These are phyloP conservation scores for Phytophthora pseudosyringae DNA, from an alignment of 352 stramenopile genomes.

Conservation along the genomic window DNA sequence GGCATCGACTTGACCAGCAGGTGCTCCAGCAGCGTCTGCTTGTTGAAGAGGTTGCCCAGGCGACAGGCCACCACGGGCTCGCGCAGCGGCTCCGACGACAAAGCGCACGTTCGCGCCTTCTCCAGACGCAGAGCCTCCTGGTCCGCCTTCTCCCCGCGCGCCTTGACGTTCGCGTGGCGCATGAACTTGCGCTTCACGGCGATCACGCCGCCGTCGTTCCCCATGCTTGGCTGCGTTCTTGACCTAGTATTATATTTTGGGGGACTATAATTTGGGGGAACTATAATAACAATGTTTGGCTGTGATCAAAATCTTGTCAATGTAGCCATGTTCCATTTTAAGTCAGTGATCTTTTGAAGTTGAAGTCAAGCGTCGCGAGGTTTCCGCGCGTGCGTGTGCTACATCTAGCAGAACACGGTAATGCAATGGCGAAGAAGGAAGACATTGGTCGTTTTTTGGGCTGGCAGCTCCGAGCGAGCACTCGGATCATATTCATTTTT, in stretches of 20 bases:
- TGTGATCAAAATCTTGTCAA: too few species aligned
- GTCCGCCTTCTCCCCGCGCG: slow-evolving; percentile 71
- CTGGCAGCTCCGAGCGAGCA: slow-evolving; percentile 17
- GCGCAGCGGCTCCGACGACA: slow-evolving; percentile 81
- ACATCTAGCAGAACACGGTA: too few species aligned
- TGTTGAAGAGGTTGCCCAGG: slow-evolving; percentile 94
- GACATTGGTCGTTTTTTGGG: background rate
- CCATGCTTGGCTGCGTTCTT: slow-evolving; percentile 60
- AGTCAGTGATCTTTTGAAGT: too few species aligned
- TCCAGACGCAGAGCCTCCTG: slow-evolving; percentile 63
- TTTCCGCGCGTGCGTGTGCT: too few species aligned
- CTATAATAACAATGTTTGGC: too few species aligned
- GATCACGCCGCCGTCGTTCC: slow-evolving; percentile 93
- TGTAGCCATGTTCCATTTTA: too few species aligned
- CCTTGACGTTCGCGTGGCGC: slow-evolving; percentile 85
- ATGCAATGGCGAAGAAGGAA: background rate
- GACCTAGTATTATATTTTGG: background rate
- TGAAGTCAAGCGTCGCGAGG: too few species aligned
- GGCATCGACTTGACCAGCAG: slow-evolving; percentile 84
- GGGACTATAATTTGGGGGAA: too few species aligned
- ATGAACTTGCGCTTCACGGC: slow-evolving; percentile 96
- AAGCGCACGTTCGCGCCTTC: slow-evolving; percentile 73
- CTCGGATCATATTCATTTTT: slow-evolving; percentile 36
- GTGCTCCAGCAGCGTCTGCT: slow-evolving; percentile 86
- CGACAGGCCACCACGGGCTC: slow-evolving; percentile 90